Evolutionary conservation across 495 filamentous ascomycete genomes (phyloP), one percentile per base, ranked within the genome.

Genomic region (Mytilinidion resinicola): DNA sequence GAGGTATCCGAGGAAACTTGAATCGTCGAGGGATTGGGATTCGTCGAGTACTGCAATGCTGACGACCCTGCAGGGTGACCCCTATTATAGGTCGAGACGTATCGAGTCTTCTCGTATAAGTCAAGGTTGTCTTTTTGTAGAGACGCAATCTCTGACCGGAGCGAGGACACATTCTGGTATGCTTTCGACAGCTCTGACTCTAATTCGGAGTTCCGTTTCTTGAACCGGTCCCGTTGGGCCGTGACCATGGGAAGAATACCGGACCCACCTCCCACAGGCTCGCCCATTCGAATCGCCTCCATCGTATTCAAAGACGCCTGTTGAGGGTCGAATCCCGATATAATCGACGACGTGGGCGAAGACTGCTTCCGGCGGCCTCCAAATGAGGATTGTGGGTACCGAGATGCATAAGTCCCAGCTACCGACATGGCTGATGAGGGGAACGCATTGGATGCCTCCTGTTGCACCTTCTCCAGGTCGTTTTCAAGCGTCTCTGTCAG

Each of bases 241-340:
- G 93, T 95, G 56, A 99, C 86, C 93, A 99, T 99, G 25, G 95
- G 93, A 25, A 99, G 77, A 58, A 99, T 95, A 17, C 91, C 91
- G 1, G 88, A 89, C 30, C 90, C 89, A 51, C 88, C 89, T 9
- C 90, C 89, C 14, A 87, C 81, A 9, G 85, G 76, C 64, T 91
- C 88, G 7, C 86, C 84, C 25, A 82, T 79, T 63, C 78, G 79
- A 52, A 82, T 77, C 44, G 80, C 72, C 30, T 83, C 80, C 68
- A 85, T 79, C 47, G 73, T 77, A 25, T 39, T 44, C 33, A 14
- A 33, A 70, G 66, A 49, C 68, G 78, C 52, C 61, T 74, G 38
- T 73, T 83, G 81, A 9, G 86, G 82, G 70, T 95, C 90, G 70
- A 96, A 91, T 20, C 93, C 93, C 46, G 90, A 96, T 61, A 99